Percentiles rank a stretch among this genome's conserved stretches.
phyloP scores from a whole-genome alignment of 495 filamentous ascomycete genomes.

The Hyaloscypha hepaticicola region DNA sequence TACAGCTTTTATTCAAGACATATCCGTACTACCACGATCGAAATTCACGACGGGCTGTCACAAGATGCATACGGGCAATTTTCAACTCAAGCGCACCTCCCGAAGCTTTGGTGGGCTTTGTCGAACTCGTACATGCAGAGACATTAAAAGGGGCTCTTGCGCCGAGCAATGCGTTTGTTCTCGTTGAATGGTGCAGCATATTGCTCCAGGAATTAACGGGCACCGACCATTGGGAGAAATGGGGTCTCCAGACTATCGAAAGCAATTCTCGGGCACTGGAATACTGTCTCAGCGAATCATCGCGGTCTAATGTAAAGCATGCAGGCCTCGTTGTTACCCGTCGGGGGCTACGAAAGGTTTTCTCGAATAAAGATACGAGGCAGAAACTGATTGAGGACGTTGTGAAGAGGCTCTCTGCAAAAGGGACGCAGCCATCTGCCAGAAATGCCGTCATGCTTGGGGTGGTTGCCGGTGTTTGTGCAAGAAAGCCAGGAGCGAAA shows the following conservation, averaged over 20 bases:
- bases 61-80: constrained; percentile 68
- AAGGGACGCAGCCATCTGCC: constrained; percentile 55
- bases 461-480: constrained; percentile 80
- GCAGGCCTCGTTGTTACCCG: constrained; percentile 72
- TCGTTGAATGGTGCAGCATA: constrained; percentile 84
- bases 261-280: constrained; percentile 69
- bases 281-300: constrained; percentile 63
- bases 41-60: constrained; percentile 74
- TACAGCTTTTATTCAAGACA: constrained; percentile 76
- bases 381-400: constrained; percentile 60
- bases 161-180: constrained; percentile 76
- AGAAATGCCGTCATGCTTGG: constrained; percentile 79
- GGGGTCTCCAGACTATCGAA: constrained; percentile 60
- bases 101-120: constrained; percentile 58
- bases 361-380: constrained; percentile 55
- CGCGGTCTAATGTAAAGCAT: constrained; percentile 56
- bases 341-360: constrained; percentile 68
- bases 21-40: constrained; percentile 87
- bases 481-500: constrained; percentile 59
- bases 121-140: constrained; percentile 60
- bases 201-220: constrained; percentile 61
- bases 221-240: constrained; percentile 59
- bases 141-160: constrained; percentile 72
- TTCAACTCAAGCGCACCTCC: constrained; percentile 50
- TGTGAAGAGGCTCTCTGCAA: constrained; percentile 64